Base-by-base conservation (phyloP, 306 rosid genomes). In the Lathyrus oleraceus region DNA sequence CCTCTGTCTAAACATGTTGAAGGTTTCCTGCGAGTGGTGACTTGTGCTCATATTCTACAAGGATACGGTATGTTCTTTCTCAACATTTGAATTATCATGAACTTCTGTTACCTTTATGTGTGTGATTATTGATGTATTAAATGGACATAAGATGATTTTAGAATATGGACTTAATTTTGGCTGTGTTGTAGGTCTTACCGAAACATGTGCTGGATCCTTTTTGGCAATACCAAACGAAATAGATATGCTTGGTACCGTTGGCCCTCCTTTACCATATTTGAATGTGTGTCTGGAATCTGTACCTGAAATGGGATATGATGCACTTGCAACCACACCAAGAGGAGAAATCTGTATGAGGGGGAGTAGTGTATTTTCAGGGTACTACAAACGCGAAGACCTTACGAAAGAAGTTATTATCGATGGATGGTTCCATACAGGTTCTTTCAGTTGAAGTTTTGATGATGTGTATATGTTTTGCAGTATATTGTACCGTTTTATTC, bases 351-450 rank as follows among this genome's bases (percentile, higher is more conserved):
- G 98, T 77, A 71, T 93, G 5, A 88, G 53, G 76, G 96, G 96
- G 74, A 76, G 61, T 11, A 74, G 91, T 2, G 47, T 93, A 57
- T 93, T 90, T 85, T 79, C 96, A 12, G 98, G 98, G 49, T 90
- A 90, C 82, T 67, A 79, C 76, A 93, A 93, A 80, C 87, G 96
- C 14, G 96, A 90, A 72, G 98, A 93, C 79, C 96, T 93, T 76
- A 90, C 96, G 7, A 63, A 82, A 61, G 98, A 93, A 79, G 98
- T 81, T 72, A 14, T 85, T 83, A 11, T 82, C 2, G 88, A 88
- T 79, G 98, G 91, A 35, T 93, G 98, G 96, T 93, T 93, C 80
- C 98, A 93, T 59, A 90, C 98, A 78, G 98, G 98, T 92, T 71
- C 47, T 39, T 49, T 51, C 39, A 45, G 39, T 39, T 75, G 15